These are phyloP conservation scores for Xylariales sp. DNA, from an alignment of 2,329 filamentous ascomycete genomes.

Conservation along the genomic window DNA sequence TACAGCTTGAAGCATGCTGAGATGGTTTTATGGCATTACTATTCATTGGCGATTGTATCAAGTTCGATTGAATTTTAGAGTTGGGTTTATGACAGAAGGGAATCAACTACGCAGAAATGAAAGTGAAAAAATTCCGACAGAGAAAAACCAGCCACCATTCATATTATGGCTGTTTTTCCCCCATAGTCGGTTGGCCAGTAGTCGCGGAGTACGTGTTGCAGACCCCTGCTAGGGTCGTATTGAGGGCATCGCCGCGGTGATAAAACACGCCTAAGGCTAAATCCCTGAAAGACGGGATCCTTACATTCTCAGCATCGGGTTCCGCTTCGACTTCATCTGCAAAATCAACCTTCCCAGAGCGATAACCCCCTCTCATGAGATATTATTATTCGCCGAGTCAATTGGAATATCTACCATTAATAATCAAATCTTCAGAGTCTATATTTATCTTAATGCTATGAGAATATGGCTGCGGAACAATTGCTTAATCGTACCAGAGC, in stretches of 20 bases:
- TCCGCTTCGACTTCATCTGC: no score
- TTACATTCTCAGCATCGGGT: neutral
- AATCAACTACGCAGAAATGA: no score
- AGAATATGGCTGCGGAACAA: slow-evolving; percentile 8
- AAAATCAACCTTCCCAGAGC: no score
- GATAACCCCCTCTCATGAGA: neutral
- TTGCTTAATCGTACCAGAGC: neutral
- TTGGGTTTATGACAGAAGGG: neutral
- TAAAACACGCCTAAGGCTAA: neutral
- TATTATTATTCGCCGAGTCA: no score
- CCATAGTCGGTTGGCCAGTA: neutral
- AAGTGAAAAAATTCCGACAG: no score
- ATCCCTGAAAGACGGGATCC: no score
- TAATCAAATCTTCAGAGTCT: neutral
- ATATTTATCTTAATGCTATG: neutral
- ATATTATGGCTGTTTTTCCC: neutral
- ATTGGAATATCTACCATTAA: neutral
- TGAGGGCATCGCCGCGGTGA: neutral
- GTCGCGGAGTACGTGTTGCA: neutral
- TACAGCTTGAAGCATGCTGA: neutral
- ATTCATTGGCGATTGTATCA: neutral
- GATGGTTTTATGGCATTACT: neutral
- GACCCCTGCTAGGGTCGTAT: neutral
- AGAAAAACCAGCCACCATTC: neutral
- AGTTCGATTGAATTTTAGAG: neutral